Conservation (phyloP, 768 basidiomycete genomes). For the Agaricus subrufescens region DNA sequence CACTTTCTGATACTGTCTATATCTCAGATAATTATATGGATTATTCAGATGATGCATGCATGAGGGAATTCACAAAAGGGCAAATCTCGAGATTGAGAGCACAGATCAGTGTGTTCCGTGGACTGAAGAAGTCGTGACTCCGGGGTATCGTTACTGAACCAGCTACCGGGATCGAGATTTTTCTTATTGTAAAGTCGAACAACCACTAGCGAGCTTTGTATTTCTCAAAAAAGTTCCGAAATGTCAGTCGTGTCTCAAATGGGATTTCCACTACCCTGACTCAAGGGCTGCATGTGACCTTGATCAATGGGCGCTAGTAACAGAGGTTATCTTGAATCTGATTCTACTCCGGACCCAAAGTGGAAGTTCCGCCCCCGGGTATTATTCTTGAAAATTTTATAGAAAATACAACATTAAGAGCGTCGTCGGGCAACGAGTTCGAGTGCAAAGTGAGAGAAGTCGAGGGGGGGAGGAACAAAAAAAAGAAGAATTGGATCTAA, state of each 20-base stretch:
- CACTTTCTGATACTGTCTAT: neutral
- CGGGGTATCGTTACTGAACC: neutral
- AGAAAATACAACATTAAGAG: no score
- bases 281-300: no score
- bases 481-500: neutral
- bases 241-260: no score
- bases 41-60: conserved; percentile 29
- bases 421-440: no score
- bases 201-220: no score
- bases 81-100: conserved; percentile 14
- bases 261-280: no score
- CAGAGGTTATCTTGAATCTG: no score
- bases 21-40: conserved; percentile 28
- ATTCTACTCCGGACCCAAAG: neutral
- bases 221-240: no score
- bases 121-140: conserved; percentile 2
- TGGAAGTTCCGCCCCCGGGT: neutral
- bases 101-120: conserved; percentile 8
- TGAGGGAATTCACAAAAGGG: conserved; percentile 27
- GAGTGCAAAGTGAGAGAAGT: no score
- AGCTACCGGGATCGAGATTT: no score
- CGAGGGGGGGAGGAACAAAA: neutral
- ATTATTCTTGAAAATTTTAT: neutral
- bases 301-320: no score
- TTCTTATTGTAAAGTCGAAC: no score